These are phyloP conservation scores for Trichoderma erinaceum DNA, from an alignment of 495 filamentous ascomycete genomes.

Conservation along the genomic window DNA sequence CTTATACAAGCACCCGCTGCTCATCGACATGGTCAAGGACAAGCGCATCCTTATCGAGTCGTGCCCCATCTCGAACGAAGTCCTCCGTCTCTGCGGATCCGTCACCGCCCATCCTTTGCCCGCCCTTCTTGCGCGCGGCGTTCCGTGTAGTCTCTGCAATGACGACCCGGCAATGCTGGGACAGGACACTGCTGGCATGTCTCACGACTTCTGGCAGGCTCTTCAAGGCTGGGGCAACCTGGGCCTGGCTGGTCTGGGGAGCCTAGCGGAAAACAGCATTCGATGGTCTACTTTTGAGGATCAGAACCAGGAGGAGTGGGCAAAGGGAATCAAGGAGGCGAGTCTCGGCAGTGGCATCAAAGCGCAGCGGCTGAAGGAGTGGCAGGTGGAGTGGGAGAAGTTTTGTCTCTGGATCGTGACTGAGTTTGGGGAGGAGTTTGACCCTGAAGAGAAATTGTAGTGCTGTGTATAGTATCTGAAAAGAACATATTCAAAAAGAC, in stretches of 20 bases:
- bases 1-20: conserved; percentile 83
- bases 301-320: conserved; percentile 60
- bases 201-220: conserved; percentile 88
- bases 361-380: conserved; percentile 66
- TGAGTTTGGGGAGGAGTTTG: conserved; percentile 60
- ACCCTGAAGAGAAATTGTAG: neutral
- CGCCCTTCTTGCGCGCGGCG: conserved; percentile 76
- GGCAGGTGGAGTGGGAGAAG: conserved; percentile 73
- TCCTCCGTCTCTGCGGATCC: conserved; percentile 58
- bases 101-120: conserved; percentile 78
- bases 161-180: conserved; percentile 81
- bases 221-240: conserved; percentile 81
- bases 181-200: conserved; percentile 68
- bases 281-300: conserved; percentile 86
- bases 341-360: conserved; percentile 67
- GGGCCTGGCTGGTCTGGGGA: conserved; percentile 73
- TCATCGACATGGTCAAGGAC: conserved; percentile 80
- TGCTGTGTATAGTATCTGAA: neutral
- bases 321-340: conserved; percentile 62
- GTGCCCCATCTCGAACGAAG: conserved; percentile 81
- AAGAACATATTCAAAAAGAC: no score
- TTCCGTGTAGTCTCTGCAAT: conserved; percentile 69
- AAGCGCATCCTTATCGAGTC: conserved; percentile 82
- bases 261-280: conserved; percentile 86
- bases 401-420: conserved; percentile 88